Evolutionary conservation across 2,329 filamentous ascomycete genomes (phyloP).

Genomic region (Penicillium sp.): DNA sequence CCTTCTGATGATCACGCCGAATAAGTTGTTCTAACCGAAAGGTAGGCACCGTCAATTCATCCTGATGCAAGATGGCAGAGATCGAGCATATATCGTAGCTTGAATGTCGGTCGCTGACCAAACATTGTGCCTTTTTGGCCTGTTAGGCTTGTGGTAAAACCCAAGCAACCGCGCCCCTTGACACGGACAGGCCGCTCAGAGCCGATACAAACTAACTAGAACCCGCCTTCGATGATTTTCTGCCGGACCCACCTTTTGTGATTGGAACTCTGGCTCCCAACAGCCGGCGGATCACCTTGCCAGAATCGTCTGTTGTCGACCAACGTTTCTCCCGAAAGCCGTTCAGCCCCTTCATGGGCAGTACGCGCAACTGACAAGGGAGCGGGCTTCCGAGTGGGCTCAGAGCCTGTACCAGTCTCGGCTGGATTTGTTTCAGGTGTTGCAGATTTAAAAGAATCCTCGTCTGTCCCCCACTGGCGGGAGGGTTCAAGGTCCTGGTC

Average conservation of each 20-base stretch:
- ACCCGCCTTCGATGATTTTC: neutral
- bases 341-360: neutral
- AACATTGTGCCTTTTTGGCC: too few relatives aligned
- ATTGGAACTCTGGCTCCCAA: neutral
- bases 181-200: too few relatives aligned
- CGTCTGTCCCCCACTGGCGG: neutral
- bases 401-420: neutral
- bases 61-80: too few relatives aligned
- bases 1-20: too few relatives aligned
- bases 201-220: neutral
- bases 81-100: too few relatives aligned
- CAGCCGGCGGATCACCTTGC: neutral
- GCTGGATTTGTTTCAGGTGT: neutral
- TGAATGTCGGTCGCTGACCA: too few relatives aligned
- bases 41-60: too few relatives aligned
- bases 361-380: neutral
- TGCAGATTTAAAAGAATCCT: neutral
- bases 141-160: too few relatives aligned
- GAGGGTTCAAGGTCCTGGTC: neutral
- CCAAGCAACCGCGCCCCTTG: too few relatives aligned
- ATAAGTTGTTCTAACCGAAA: too few relatives aligned
- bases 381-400: neutral
- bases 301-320: neutral
- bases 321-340: neutral
- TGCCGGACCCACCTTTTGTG: neutral